Evolutionary conservation across 2,329 filamentous ascomycete species (phyloP).

Genomic region (Colletotrichum lentis): DNA sequence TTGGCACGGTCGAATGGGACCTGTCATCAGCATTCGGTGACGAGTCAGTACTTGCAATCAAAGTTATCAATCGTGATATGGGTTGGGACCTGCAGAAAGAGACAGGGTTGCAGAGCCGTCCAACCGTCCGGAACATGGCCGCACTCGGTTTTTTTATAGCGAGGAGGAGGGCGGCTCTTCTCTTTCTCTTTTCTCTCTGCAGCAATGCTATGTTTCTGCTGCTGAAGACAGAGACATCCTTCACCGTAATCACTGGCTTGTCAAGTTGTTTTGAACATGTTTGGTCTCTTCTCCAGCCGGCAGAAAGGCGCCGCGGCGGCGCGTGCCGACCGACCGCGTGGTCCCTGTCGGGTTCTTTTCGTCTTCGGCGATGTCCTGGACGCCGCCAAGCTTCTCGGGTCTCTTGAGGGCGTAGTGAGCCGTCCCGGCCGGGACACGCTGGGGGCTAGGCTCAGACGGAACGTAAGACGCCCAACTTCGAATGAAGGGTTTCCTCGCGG

Average conservation of each 20-base stretch:
- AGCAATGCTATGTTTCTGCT: too few species aligned
- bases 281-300: not conserved
- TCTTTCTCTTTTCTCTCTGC: too few species aligned
- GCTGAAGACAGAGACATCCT: not conserved
- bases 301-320: not conserved
- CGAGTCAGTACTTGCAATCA: too few species aligned
- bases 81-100: not conserved
- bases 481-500: not conserved
- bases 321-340: not conserved
- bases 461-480: slow-evolving; percentile 36
- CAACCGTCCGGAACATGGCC: not conserved
- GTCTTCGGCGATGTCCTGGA: not conserved
- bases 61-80: not conserved
- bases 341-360: not conserved
- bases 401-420: slow-evolving; percentile 19
- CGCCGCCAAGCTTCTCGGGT: not conserved
- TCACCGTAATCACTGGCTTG: not conserved
- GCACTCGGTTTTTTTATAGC: too few species aligned
- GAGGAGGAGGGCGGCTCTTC: not conserved
- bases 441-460: slow-evolving; percentile 41
- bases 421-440: slow-evolving; percentile 43
- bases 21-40: too few species aligned
- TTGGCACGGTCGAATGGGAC: too few species aligned
- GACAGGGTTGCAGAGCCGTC: not conserved
- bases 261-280: not conserved